Evolutionary conservation across 208 protist species (phyloP).

Genomic region (Crithidia thermophila): DNA sequence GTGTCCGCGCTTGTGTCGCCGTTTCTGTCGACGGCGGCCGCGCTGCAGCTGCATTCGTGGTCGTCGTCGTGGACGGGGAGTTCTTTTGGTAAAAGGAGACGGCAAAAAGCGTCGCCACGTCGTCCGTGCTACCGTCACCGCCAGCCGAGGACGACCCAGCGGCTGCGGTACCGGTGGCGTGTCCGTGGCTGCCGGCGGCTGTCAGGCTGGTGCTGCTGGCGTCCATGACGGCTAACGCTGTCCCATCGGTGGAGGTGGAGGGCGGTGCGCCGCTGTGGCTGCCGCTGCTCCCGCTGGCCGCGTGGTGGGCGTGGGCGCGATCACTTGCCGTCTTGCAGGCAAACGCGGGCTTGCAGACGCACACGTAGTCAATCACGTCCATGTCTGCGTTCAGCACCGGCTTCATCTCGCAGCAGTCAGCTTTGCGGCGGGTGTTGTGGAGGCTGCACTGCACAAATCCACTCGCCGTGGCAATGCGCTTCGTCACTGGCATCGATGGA

Average conservation of each 20-base stretch:
- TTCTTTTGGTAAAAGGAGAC: slow-evolving; percentile 19
- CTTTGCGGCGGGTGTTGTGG: slow-evolving; percentile 56
- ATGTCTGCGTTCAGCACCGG: slow-evolving; percentile 74
- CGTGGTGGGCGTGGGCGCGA: background rate
- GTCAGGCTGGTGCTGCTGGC: slow-evolving; percentile 27
- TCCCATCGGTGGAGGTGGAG: no score
- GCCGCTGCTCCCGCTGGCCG: background rate
- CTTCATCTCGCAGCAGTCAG: slow-evolving; percentile 48
- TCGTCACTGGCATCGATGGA: background rate
- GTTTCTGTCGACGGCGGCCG: background rate
- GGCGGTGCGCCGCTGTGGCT: background rate
- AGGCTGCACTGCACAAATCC: slow-evolving; percentile 56
- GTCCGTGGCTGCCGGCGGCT: background rate
- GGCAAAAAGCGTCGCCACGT: slow-evolving; percentile 24
- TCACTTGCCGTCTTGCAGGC: slow-evolving; percentile 34
- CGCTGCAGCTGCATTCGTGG: background rate
- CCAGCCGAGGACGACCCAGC: background rate
- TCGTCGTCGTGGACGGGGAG: background rate
- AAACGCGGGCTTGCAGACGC: slow-evolving; percentile 46
- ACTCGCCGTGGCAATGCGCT: slow-evolving; percentile 5
- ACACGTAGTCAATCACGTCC: slow-evolving; percentile 59
- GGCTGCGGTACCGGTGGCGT: background rate
- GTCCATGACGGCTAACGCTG: slow-evolving; percentile 7
- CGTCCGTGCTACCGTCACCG: background rate
- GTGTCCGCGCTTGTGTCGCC: background rate